These are phyloP conservation scores for Babesia ovata DNA, from an alignment of 169 alveolate genomes.

Conservation along the genomic window DNA sequence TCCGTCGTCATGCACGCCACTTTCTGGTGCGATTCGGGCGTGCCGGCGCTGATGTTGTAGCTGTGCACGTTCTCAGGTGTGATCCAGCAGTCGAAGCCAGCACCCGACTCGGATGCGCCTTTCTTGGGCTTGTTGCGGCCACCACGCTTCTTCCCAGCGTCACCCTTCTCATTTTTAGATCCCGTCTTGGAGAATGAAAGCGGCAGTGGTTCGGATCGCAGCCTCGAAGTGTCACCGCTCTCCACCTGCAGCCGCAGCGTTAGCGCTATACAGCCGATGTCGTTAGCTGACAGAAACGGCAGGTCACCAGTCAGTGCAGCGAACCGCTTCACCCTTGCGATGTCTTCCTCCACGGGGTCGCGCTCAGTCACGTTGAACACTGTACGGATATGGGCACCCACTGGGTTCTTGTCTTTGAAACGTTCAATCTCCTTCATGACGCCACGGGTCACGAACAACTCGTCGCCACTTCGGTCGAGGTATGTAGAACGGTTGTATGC, in stretches of 20 bases:
- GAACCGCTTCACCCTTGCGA: conserved; percentile 79
- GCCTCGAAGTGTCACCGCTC: conserved; percentile 76
- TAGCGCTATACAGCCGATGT: conserved; percentile 85
- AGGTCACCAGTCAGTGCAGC: conserved; percentile 87
- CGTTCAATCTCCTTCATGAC: conserved; percentile 57
- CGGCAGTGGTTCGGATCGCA: conserved; percentile 66
- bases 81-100: conserved; percentile 76
- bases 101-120: conserved; percentile 29
- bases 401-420: conserved; percentile 53
- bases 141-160: neutral
- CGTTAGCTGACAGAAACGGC: conserved; percentile 81
- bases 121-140: conserved; percentile 29
- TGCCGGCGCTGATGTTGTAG: conserved; percentile 52
- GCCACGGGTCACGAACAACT: conserved; percentile 54
- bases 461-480: conserved; percentile 58
- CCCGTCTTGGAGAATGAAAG: conserved; percentile 32
- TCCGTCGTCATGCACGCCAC: conserved; percentile 89
- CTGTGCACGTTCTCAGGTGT: conserved; percentile 74
- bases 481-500: conserved; percentile 68
- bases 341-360: conserved; percentile 76
- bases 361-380: conserved; percentile 61
- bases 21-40: conserved; percentile 11
- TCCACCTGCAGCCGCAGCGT: conserved; percentile 78
- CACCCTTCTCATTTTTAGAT: neutral
- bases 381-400: conserved; percentile 44